Evolutionary conservation across 805 yeast genomes (phyloP), one percentile per base, ranked within the genome.

Genomic region (Zygosaccharomyces siamensis): DNA sequence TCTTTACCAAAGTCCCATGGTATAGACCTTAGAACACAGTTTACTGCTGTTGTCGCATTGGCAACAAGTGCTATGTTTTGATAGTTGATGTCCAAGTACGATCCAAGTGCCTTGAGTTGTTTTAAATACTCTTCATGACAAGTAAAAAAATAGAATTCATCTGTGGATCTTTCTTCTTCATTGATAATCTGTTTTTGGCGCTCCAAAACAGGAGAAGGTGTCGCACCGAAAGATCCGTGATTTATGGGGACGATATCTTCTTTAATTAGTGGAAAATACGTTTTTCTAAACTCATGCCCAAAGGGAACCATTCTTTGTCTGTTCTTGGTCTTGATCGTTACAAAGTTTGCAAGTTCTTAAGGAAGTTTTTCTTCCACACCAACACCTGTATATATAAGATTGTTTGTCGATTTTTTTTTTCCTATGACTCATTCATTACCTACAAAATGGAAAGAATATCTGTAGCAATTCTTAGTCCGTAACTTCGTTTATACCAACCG

Each of bases 221-320:
- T 69, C 1, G 75, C 66, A 1, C 89, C 89, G 58, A 64, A 84
- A 1, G 86, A 76, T 6, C 89, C 89, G 59, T 83, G 83, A 63
- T 84, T 84, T 39, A 82, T 74, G 12, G 78, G 77, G 3, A 62
- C 61, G 7, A 71, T 69, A 2, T 62, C 70, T 1, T 68, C 56
- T 28, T 67, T 75, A 10, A 80, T 67, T 12, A 62, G 55, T 1
- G 69, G 57, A 60, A 79, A 84, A 59, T 78, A 69, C 48, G 73
- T 64, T n/a, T 70, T 60, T 48, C 75, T 72, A 59, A 81, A 74
- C 8, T 64, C 57, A 48, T 71, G 73, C 5, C 87, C 86, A 57
- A 81, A 80, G 31, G 71, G 61, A 3, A 49, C 50, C 43, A 39
- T 39, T 28, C n/a, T n/a, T n/a, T n/a, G n/a, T n/a, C n/a, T n/a